phyloP scores from a whole-genome alignment of 208 protist genomes.

The Acanthamoeba sp. region DNA sequence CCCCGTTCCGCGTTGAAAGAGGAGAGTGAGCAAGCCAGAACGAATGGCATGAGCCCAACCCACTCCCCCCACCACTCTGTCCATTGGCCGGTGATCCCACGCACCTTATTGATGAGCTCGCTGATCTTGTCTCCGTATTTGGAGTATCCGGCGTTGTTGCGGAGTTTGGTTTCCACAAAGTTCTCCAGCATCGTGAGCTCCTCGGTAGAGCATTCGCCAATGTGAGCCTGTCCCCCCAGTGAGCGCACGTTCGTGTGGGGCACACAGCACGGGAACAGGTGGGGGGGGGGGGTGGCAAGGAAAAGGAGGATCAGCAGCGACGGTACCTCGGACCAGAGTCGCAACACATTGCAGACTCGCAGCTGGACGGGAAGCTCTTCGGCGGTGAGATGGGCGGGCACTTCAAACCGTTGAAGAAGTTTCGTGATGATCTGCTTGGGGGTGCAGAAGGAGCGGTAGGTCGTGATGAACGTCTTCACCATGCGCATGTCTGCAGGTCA shows the following conservation, averaged over 20 bases:
- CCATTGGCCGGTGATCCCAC: no score
- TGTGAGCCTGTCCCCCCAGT: conserved; percentile 32
- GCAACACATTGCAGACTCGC: conserved; percentile 81
- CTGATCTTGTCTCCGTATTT: conserved; percentile 34
- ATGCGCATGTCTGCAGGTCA: conserved; percentile 77
- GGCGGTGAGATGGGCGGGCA: conserved; percentile 55
- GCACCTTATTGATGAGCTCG: conserved; percentile 7
- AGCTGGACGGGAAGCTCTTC: conserved; percentile 76
- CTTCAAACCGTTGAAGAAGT: conserved; percentile 70
- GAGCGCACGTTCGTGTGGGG: no score
- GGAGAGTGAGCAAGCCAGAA: no score
- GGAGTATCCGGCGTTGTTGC: not conserved
- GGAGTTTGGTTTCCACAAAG: conserved; percentile 29
- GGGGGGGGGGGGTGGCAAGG: no score
- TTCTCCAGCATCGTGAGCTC: not conserved
- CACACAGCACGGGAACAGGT: no score
- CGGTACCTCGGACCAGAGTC: conserved; percentile 81
- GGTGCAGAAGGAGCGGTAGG: conserved; percentile 79
- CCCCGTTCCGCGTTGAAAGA: no score
- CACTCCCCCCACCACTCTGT: not conserved
- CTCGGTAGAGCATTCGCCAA: not conserved
- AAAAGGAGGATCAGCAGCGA: not conserved
- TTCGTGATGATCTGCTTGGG: conserved; percentile 75
- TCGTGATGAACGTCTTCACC: conserved; percentile 82
- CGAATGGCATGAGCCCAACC: no score